phyloP scores from a whole-genome alignment of 2,329 filamentous ascomycete species.

The Fusarium hostae region DNA sequence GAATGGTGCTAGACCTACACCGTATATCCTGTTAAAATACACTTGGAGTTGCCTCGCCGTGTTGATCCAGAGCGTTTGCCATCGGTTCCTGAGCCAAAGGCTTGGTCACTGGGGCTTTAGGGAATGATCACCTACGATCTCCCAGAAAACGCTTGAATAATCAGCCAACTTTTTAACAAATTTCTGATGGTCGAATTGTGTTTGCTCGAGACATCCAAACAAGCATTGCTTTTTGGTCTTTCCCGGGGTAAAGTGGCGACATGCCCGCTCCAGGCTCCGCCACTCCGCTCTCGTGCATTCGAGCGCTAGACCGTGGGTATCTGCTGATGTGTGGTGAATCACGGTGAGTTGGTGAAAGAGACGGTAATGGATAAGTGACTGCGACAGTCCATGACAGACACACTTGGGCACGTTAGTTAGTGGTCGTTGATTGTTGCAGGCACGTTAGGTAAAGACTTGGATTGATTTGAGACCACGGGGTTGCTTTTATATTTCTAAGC shows the following conservation, averaged over 20 bases:
- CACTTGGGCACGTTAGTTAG: background rate
- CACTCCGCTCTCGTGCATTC: constrained; percentile 30
- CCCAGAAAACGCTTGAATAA: background rate
- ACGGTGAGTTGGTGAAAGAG: constrained; percentile 12
- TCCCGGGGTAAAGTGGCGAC: constrained; percentile 43
- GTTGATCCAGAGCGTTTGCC: constrained; percentile 9
- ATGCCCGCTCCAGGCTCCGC: constrained; percentile 23
- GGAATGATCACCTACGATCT: constrained; percentile 26
- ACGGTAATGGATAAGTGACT: constrained; percentile 30
- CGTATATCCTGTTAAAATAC: background rate
- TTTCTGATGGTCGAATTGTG: background rate
- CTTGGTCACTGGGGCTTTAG: constrained; percentile 11
- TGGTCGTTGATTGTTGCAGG: background rate
- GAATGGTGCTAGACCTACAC: background rate
- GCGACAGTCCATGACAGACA: constrained; percentile 13
- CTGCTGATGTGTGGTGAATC: constrained; percentile 30
- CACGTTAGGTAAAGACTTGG: background rate
- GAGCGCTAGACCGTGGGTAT: constrained; percentile 22
- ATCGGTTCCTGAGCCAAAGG: constrained; percentile 32
- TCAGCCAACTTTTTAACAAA: background rate
- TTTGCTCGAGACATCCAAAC: constrained; percentile 1
- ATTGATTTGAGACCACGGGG: background rate
- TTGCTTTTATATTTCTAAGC: constrained; percentile 1
- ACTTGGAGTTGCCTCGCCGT: constrained; percentile 15
- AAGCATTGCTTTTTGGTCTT: constrained; percentile 21